These are phyloP conservation scores for Ampelocalamus luodianensis DNA, from an alignment of 176 grass and related monocot species.

Conservation along the genomic window DNA sequence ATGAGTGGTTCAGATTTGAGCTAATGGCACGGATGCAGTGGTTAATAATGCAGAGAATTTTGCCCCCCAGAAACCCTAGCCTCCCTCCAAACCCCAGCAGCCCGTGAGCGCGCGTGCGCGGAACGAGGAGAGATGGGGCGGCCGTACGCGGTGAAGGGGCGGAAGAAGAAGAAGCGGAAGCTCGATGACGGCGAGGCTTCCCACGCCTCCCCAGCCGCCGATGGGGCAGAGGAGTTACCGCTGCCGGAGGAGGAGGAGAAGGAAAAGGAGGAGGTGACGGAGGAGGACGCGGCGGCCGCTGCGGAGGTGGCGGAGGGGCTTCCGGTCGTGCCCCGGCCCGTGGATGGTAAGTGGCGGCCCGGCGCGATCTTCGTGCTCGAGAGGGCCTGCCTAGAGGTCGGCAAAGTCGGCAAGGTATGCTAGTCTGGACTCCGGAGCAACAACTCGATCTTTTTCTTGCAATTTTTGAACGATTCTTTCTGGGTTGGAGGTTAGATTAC, in stretches of 20 bases:
- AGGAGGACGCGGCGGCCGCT: constrained; percentile 7
- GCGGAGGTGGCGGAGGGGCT: constrained; percentile 44
- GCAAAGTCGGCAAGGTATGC: constrained; percentile 94
- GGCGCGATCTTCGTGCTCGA: constrained; percentile 89
- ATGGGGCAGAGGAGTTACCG: constrained; percentile 40
- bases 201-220: constrained; percentile 11
- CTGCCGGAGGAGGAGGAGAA: constrained; percentile 20
- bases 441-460: neutral
- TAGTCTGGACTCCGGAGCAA: neutral
- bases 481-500: neutral
- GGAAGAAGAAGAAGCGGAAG: constrained; percentile 77
- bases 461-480: neutral
- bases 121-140: constrained; percentile 56
- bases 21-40: neutral
- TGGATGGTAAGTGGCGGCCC: constrained; percentile 58
- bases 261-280: neutral
- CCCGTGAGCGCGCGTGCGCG: neutral
- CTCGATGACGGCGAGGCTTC: constrained; percentile 50
- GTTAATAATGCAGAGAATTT: no score
- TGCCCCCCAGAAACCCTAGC: constrained; percentile 48
- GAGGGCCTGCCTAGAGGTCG: constrained; percentile 88
- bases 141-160: constrained; percentile 68
- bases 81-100: neutral
- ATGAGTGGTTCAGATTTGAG: neutral
- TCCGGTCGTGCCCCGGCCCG: constrained; percentile 49